A percentile compares a stretch with the other conserved stretches of the same genome.
Conservation (phyloP, 2,329 filamentous ascomycete species). For the Hymenotorrendiella dingleyae region DNA sequence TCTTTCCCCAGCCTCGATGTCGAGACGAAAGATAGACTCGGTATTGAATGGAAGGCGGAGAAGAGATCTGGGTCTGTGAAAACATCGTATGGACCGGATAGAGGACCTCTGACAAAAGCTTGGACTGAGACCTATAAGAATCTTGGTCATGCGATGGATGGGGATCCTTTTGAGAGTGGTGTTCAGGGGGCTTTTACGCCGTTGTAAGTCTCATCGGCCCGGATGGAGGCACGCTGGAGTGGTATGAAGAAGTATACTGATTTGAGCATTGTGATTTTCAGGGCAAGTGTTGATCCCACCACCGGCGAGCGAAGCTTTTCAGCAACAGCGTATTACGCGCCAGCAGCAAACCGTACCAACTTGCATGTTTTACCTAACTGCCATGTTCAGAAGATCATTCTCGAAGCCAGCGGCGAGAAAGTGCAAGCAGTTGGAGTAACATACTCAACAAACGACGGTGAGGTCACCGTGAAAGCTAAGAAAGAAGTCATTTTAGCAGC, state of each 20-base stretch:
- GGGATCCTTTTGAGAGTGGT: background rate
- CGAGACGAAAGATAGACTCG: background rate
- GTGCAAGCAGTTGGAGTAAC: background rate
- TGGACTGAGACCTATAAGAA: background rate
- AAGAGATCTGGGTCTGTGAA: background rate
- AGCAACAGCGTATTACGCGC: background rate
- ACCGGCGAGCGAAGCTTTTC: background rate
- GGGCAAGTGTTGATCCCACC: background rate
- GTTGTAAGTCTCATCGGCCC: too few species aligned
- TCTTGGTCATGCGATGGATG: background rate
- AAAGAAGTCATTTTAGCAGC: constrained; percentile 5
- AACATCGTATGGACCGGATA: background rate
- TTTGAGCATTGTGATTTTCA: too few species aligned
- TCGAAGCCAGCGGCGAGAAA: background rate
- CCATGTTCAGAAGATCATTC: background rate
- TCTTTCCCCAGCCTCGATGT: background rate
- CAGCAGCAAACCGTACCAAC: background rate
- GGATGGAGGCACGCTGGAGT: too few species aligned
- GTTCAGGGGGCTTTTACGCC: background rate
- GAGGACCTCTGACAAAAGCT: background rate
- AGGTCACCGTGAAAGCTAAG: background rate
- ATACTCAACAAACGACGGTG: background rate
- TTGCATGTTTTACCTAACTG: background rate
- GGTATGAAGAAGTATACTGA: too few species aligned
- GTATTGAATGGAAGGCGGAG: background rate